Evolutionary conservation across 495 filamentous ascomycete species (phyloP), one percentile per base, ranked within the genome.

Genomic region (Margaritispora aquatica): DNA sequence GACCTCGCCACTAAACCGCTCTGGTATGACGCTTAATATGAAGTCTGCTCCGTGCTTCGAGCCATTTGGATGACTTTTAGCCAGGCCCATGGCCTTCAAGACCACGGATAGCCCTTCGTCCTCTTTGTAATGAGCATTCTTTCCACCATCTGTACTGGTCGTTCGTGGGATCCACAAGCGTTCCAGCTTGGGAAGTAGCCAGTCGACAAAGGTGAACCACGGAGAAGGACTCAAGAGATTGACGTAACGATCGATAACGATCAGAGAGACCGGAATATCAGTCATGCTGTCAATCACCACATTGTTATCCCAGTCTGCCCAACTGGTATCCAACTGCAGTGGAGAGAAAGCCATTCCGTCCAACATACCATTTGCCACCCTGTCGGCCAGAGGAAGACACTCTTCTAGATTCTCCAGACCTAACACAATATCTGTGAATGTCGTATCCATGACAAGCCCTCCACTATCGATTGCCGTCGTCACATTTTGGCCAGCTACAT

Each of bases 281-380:
- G 50, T 26, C 50, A 52, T 52, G 50, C 23, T 22, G 23, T 52
- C 50, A 26, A 26, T 52, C 21, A 52, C 19, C 50, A 52, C 3
- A 52, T 23, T 26, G 23, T 26, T 52, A 52, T 52, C 50, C 50
- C 50, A 52, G 23, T 52, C 50, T 26, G 23, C 23, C 50, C 50
- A 52, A 52, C 50, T 52, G 50, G n/a, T 52, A 52, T 52, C 50
- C 50, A 52, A 52, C 50, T 52, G 50, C 50, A 52, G 50, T 26
- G 50, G 50, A 52, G 50, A 52, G 50, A 24, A 52, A 52, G 50
- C 19, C 23, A 52, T 22, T 22, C 8, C 26, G 23, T 52, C 50
- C 50, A 52, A 52, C 50, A 52, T 52, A 22, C n/a, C 50, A 52
- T 52, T 52, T 52, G 50, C 22, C 23, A 26, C 50, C 50, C 11